These are phyloP conservation scores for Cardamine occulta DNA, from an alignment of 345 rosid species.

Conservation along the genomic window DNA sequence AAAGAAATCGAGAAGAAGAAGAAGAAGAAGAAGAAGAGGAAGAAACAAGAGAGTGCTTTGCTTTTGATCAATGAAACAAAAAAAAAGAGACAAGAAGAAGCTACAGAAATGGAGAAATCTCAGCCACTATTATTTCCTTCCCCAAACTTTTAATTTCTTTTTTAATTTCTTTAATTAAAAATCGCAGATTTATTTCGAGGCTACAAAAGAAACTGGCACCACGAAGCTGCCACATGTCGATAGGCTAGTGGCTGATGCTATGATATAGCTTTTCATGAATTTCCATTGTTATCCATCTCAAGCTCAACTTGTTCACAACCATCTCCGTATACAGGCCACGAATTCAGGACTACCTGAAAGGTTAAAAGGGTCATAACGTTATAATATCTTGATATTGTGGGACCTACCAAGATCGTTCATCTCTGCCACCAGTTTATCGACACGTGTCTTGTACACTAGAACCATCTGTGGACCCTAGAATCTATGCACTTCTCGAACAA, in stretches of 20 bases:
- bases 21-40: conserved; percentile 19
- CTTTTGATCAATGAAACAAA: conserved; percentile 18
- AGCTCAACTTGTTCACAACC: conserved; percentile 20
- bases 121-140: conserved; percentile 37
- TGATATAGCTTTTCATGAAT: neutral
- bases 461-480: conserved; percentile 27
- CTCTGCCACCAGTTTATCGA: conserved; percentile 20
- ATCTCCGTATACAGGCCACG: conserved; percentile 36
- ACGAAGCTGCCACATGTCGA: conserved; percentile 9
- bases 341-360: conserved; percentile 22
- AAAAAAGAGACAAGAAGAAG: conserved; percentile 13
- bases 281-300: conserved; percentile 20
- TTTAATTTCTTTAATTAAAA: neutral
- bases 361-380: conserved; percentile 23
- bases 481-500: neutral
- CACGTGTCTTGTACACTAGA: conserved; percentile 25
- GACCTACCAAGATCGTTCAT: conserved; percentile 21
- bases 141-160: conserved; percentile 1
- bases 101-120: conserved; percentile 40
- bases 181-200: conserved; percentile 34
- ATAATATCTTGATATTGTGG: conserved; percentile 34
- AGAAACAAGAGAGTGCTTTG: conserved; percentile 6
- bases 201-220: conserved; percentile 12
- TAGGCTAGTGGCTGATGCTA: neutral
- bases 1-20: conserved; percentile 14